These are phyloP conservation scores for Leccinum brunneo-olivaceum DNA, from an alignment of 1,284 basidiomycete genomes.

Conservation along the genomic window DNA sequence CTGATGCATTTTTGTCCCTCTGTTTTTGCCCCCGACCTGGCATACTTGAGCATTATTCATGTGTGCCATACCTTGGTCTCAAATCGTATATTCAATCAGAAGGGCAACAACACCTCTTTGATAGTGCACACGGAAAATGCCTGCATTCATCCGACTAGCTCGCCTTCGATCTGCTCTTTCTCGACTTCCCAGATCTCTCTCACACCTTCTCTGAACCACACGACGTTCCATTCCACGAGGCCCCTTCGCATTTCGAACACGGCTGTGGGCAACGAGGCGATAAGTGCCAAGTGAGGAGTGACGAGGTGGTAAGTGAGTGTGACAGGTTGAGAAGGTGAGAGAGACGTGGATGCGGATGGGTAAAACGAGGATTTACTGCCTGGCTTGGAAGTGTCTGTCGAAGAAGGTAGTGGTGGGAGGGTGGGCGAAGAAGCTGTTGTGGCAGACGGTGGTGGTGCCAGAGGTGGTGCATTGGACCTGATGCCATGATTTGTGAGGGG, in stretches of 20 bases:
- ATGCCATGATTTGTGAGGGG: neutral
- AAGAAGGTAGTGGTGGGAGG: neutral
- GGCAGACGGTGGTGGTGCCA: conserved; percentile 1
- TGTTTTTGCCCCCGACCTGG: conserved; percentile 3
- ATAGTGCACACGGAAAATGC: no score
- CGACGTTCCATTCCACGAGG: conserved; percentile 89
- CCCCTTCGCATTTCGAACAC: conserved; percentile 76
- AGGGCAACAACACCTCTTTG: no score
- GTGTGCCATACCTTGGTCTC: no score
- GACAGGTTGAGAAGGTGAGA: conserved; percentile 57
- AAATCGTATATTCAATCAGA: no score
- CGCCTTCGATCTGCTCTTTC: conserved; percentile 45
- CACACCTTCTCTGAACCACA: conserved; percentile 77
- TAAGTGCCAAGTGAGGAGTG: conserved; percentile 73
- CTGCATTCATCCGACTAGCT: conserved; percentile 11
- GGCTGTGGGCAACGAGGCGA: conserved; percentile 75
- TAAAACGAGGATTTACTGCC: conserved; percentile 16
- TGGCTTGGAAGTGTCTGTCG: conserved; percentile 2
- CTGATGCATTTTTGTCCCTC: conserved; percentile 33
- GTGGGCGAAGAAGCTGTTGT: neutral
- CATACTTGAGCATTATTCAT: no score
- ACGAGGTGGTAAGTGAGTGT: conserved; percentile 86
- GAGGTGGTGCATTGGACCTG: conserved; percentile 37
- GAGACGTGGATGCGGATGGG: conserved; percentile 40
- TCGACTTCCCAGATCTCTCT: conserved; percentile 73